Evolutionary conservation across 1,139 yeast genomes (phyloP).

Genomic region (Candida tunisiensis): DNA sequence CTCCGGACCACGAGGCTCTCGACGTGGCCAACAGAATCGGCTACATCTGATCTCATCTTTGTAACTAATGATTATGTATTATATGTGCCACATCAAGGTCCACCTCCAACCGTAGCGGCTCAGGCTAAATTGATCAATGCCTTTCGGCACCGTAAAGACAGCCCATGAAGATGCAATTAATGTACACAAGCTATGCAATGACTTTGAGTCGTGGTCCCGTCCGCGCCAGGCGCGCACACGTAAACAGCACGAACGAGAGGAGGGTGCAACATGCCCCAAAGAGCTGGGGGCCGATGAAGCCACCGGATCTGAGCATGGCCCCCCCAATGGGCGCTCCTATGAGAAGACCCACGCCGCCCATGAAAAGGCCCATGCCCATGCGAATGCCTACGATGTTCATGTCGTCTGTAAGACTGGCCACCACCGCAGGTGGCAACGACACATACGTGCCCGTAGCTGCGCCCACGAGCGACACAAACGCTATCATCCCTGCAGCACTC

Average conservation of each 20-base stretch:
- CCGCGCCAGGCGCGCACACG: too few relatives aligned
- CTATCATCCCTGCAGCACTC: constrained; percentile 4
- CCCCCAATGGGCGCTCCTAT: constrained; percentile 35
- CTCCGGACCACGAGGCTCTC: constrained; percentile 99
- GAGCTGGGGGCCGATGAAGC: too few relatives aligned
- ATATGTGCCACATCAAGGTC: too few relatives aligned
- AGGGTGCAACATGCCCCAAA: too few relatives aligned
- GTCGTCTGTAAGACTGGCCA: constrained; percentile 10
- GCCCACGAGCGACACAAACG: constrained; percentile 28
- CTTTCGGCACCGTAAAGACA: too few relatives aligned
- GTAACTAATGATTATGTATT: constrained; percentile 5
- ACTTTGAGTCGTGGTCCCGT: too few relatives aligned
- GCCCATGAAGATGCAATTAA: too few relatives aligned
- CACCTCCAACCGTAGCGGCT: too few relatives aligned
- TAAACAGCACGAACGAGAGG: too few relatives aligned
- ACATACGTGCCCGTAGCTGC: constrained; percentile 28
- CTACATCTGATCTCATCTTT: constrained; percentile 50
- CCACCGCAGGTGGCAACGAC: constrained; percentile 25
- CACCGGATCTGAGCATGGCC: constrained; percentile 18
- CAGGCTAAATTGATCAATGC: too few relatives aligned
- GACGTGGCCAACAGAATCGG: constrained; percentile 99
- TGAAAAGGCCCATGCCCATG: constrained; percentile 41
- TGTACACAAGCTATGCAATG: too few relatives aligned
- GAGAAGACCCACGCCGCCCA: constrained; percentile 34
- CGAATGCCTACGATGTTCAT: constrained; percentile 20